phyloP scores from a whole-genome alignment of 1,284 basidiomycete genomes.

The Chalciporus sp. region DNA sequence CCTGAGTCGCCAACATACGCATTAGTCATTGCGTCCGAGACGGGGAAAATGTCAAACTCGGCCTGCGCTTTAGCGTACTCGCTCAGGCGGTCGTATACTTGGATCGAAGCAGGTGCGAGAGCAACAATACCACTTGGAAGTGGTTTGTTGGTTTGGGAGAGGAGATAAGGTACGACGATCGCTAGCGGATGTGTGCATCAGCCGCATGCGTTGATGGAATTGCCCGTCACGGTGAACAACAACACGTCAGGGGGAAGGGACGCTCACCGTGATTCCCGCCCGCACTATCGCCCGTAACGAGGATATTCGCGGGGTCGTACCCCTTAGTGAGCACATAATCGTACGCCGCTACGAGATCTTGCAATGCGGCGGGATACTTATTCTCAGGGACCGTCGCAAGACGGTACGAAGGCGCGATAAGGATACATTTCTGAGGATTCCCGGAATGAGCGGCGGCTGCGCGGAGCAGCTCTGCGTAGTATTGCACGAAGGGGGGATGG shows the following conservation, averaged over 20 bases:
- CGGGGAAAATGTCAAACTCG: no score
- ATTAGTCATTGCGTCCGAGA: no score
- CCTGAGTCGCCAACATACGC: no score
- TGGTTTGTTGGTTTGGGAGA: conserved; percentile 6
- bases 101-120: no score
- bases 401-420: conserved; percentile 28
- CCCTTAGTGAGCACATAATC: conserved; percentile 26
- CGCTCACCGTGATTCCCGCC: conserved; percentile 27
- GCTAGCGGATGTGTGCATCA: no score
- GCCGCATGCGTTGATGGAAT: no score
- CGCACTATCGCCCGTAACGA: conserved; percentile 27
- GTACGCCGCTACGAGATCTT: conserved; percentile 29
- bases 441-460: conserved; percentile 5
- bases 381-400: conserved; percentile 28
- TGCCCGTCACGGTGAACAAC: no score
- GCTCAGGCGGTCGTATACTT: background rate
- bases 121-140: conserved; percentile 13
- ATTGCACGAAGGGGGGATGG: background rate
- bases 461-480: conserved; percentile 20
- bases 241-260: no score
- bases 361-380: conserved; percentile 26
- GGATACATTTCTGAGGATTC: conserved; percentile 4
- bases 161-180: conserved; percentile 17
- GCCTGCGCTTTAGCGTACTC: conserved; percentile 5
- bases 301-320: conserved; percentile 20